Conservation (phyloP, 768 basidiomycete species). For the Tricholoma furcatifolium region DNA sequence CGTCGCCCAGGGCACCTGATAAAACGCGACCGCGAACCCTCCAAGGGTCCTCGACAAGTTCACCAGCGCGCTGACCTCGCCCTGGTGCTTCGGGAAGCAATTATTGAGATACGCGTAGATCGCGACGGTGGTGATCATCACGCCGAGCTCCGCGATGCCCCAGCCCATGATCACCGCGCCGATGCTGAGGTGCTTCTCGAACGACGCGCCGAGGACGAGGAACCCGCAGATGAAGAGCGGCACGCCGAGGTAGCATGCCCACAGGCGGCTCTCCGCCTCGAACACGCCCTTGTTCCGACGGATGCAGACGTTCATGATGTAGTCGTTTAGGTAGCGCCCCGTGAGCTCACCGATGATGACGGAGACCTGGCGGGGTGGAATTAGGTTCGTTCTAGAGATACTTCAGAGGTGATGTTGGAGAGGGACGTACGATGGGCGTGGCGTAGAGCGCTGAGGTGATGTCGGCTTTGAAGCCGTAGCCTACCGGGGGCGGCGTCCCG, state of each 20-base stretch:
- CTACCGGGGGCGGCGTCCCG: slow-evolving; percentile 49
- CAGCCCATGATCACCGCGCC: slow-evolving; percentile 63
- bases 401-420: not conserved
- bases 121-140: slow-evolving; percentile 62
- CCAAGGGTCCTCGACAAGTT: slow-evolving; percentile 56
- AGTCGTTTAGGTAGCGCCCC: slow-evolving; percentile 54
- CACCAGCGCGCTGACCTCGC: slow-evolving; percentile 61
- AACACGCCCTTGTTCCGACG: slow-evolving; percentile 54
- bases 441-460: slow-evolving; percentile 53
- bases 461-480: slow-evolving; percentile 48
- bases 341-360: slow-evolving; percentile 50
- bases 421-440: slow-evolving; percentile 45
- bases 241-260: slow-evolving; percentile 60
- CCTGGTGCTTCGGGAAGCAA: slow-evolving; percentile 35
- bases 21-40: slow-evolving; percentile 63
- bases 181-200: slow-evolving; percentile 50
- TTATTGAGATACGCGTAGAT: slow-evolving; percentile 44
- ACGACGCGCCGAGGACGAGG: slow-evolving; percentile 50
- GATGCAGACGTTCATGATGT: slow-evolving; percentile 44
- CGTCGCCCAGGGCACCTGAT: slow-evolving; percentile 62
- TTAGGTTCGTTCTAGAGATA: not conserved
- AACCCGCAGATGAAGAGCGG: slow-evolving; percentile 61
- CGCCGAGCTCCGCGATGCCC: slow-evolving; percentile 55
- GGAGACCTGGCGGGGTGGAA: slow-evolving; percentile 40
- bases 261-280: slow-evolving; percentile 58